Evolutionary conservation across 2,329 filamentous ascomycete species (phyloP), one percentile per base, ranked within the genome.

Genomic region (Elsinoe fawcettii): DNA sequence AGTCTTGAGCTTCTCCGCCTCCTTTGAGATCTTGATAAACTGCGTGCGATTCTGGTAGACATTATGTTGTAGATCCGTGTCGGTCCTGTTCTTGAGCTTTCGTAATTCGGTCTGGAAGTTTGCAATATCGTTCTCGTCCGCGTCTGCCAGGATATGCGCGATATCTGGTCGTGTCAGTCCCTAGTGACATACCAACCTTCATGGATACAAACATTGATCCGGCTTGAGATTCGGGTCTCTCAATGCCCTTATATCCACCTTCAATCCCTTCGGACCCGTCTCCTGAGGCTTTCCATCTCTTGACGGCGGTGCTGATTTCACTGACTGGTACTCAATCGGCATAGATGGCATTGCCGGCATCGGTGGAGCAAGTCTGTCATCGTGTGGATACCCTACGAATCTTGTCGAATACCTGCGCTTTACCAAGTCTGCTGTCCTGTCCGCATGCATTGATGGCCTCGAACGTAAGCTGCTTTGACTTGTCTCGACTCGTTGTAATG

Each of bases 11-110:
- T 96, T 96, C 73, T 99, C 93, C 1, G 95, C 93, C 74, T 99
- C 93, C 73, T 97, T 96, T 70, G 91, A 96, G 71, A 99, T 97
- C 73, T 95, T 95, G 77, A 99, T 97, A 69, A 99, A 99, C 67
- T 97, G 93, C 0, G 90, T 95, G 51, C 93, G 85, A 72, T 99
- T 99, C 71, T 96, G 91, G 73, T 95, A 92, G 53, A 99, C 87
- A 72, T 91, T 97, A 68, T 95, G 89, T 71, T 97, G 92, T 20
- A 99, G 78, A 65, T 97, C 91, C 51, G 84, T 80, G 4, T 87
- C 86, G 7, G 90, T 90, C 57, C 88, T 83, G 63, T 81, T 80
- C 71, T 92, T 92, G 58, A 93, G 78, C 65, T 86, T 86, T 62
- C 84, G 84, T 43, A 96, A 76, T 20, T 84, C 84, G 51, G 81